phyloP scores from a whole-genome alignment of 2,329 filamentous ascomycete genomes.

The Trichophyton mentagrophytes region DNA sequence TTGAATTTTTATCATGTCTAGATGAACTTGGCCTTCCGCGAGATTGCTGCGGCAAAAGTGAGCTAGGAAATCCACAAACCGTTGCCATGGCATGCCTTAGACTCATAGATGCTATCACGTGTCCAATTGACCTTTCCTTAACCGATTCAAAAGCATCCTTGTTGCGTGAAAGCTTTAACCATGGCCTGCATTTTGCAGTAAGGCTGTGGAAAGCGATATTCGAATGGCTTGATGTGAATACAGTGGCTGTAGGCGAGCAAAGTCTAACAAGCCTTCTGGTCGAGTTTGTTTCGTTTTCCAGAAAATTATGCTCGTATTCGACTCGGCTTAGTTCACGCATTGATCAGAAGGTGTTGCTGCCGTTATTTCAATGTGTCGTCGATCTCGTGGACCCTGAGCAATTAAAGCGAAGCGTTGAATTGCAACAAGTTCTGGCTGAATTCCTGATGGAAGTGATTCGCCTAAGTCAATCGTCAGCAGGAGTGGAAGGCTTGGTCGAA shows the following conservation, averaged over 20 bases:
- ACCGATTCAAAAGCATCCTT: constrained; percentile 15
- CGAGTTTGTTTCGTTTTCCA: constrained; percentile 19
- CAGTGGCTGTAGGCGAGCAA: constrained; percentile 13
- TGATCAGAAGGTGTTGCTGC: constrained; percentile 19
- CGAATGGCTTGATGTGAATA: constrained; percentile 18
- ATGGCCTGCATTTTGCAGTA: constrained; percentile 23
- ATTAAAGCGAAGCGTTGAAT: constrained; percentile 15
- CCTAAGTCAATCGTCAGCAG: constrained; percentile 13
- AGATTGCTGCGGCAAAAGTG: constrained; percentile 17
- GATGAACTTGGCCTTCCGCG: constrained; percentile 22
- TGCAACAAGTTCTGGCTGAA: constrained; percentile 22
- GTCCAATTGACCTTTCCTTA: constrained; percentile 8
- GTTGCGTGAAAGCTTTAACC: constrained; percentile 24
- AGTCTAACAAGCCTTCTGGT: constrained; percentile 14
- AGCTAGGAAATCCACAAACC: constrained; percentile 20
- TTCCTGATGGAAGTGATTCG: constrained; percentile 20
- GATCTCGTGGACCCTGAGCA: constrained; percentile 20
- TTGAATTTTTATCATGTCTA: constrained; percentile 20
- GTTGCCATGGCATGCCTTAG: constrained; percentile 18
- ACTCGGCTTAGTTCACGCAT: constrained; percentile 14
- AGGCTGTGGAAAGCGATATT: constrained; percentile 23
- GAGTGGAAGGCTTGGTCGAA: constrained; percentile 16
- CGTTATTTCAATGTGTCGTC: constrained; percentile 22
- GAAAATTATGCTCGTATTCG: constrained; percentile 16
- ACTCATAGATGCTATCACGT: constrained; percentile 23